Conservation (phyloP, 495 filamentous ascomycete species). For the Rhypophila decipiens region DNA sequence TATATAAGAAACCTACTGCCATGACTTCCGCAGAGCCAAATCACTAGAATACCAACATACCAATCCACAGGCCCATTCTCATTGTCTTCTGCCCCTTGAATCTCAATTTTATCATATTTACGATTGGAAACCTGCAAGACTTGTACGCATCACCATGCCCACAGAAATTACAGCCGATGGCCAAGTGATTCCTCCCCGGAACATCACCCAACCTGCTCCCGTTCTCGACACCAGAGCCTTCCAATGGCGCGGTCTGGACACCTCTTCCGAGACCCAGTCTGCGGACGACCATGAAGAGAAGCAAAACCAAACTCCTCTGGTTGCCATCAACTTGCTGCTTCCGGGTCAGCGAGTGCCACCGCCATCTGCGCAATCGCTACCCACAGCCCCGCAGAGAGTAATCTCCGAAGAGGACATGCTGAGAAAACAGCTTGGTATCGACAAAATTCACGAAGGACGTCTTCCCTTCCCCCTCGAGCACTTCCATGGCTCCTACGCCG, state of each 20-base stretch:
- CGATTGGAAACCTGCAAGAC: no score
- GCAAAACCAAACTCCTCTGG: neutral
- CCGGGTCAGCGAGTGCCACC: no score
- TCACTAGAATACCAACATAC: no score
- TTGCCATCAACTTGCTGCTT: neutral
- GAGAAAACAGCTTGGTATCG: neutral
- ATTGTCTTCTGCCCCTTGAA: no score
- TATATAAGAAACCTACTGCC: no score
- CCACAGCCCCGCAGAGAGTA: neutral
- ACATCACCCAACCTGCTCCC: constrained; percentile 7
- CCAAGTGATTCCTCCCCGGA: constrained; percentile 2
- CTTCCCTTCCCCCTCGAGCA: constrained; percentile 4
- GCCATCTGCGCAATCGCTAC: neutral
- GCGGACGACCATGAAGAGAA: neutral
- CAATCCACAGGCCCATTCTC: no score
- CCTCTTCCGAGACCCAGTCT: neutral
- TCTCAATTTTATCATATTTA: no score
- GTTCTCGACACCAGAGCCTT: constrained; percentile 1
- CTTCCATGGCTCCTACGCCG: constrained; percentile 1
- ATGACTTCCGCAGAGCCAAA: no score
- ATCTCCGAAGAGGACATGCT: neutral
- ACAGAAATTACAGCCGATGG: constrained; percentile 3
- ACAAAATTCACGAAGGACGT: neutral
- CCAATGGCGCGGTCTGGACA: neutral
- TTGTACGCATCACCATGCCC: constrained; percentile 5